A percentile compares a stretch with the other conserved stretches of the same genome.
Conservation (phyloP, 345 rosid species). For the Excoecaria cochinchinensis region DNA sequence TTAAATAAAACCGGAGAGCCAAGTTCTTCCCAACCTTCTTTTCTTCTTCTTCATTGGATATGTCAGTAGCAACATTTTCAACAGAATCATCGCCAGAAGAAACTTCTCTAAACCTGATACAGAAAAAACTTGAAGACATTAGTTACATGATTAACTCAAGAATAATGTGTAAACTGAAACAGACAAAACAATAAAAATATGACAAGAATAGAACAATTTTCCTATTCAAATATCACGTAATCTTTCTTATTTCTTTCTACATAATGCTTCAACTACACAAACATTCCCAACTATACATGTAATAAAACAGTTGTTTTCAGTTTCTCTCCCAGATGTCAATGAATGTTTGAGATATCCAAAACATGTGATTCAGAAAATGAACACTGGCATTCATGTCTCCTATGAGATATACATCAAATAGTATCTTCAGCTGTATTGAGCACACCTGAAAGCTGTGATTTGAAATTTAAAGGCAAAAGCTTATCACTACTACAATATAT, state of each 20-base stretch:
- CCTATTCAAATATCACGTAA: neutral
- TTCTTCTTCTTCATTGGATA: conserved; percentile 43
- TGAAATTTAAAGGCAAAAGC: too few relatives aligned
- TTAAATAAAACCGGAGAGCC: too few relatives aligned
- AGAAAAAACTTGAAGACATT: conserved; percentile 9
- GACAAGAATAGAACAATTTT: conserved; percentile 3
- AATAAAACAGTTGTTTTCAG: neutral
- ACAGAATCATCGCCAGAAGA: conserved; percentile 57
- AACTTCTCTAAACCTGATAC: conserved; percentile 58
- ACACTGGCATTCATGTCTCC: neutral
- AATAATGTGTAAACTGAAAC: conserved; percentile 5
- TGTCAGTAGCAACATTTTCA: conserved; percentile 38
- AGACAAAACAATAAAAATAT: neutral
- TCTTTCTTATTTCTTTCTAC: conserved; percentile 3
- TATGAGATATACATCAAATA: neutral
- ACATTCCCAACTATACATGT: neutral
- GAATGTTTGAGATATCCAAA: neutral
- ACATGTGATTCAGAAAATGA: neutral
- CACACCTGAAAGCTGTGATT: neutral
- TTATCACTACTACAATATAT: too few relatives aligned
- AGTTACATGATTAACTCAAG: neutral
- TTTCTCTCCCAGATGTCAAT: neutral
- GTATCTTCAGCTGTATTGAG: neutral
- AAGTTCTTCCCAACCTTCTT: conserved; percentile 35
- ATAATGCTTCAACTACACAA: neutral